Base-by-base conservation (phyloP, 352 stramenopile genomes). In the Sclerospora graminicola region DNA sequence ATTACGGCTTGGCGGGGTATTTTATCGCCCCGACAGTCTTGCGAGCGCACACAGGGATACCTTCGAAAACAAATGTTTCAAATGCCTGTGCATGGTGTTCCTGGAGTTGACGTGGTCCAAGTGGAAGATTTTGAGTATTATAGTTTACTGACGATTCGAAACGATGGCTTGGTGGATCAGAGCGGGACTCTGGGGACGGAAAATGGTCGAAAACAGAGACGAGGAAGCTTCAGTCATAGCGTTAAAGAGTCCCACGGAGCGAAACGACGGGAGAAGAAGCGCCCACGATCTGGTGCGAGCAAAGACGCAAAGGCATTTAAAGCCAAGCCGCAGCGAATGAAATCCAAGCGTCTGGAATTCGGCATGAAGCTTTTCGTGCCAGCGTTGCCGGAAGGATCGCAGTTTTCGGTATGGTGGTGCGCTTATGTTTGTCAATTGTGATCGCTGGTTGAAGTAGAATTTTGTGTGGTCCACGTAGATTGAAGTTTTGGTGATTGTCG, bases 81-180 rank as follows among this genome's bases (percentile, higher is more conserved):
- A 5, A 85, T 85, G 73, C 68, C 63, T 3, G 26, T 85, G 13
- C 73, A 47, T 8, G 66, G 63, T 14, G 60, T 80, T 11, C 54
- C 67, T 6, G 57, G 57, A 9, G 53, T 79, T 15, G 55, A 83
- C 26, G 57, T 77, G 5, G 60, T 57, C 7, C 51, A 57, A 20
- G 45, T 85, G 4, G 61, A 76, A 37, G 66, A 83, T 43, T 83
- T 68, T 38, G 69, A 85, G 34, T 85, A 83, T 53, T 64, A 83
- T 40, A 46, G 57, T 1, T 54, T 85, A 10, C 45, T 65, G 8
- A 43, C 51, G 11, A n/a, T 35, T 29, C 47, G 49, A 30, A 46
- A 13, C 15, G 18, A 44, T 36, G 46, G 30, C 11, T 5, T 24
- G 9, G 4, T 26, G 21, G 21, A 26, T 3, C 21, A 3, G 21